Conservation (phyloP, 1,284 basidiomycete genomes). For the Sanguinoderma infundibulare region DNA sequence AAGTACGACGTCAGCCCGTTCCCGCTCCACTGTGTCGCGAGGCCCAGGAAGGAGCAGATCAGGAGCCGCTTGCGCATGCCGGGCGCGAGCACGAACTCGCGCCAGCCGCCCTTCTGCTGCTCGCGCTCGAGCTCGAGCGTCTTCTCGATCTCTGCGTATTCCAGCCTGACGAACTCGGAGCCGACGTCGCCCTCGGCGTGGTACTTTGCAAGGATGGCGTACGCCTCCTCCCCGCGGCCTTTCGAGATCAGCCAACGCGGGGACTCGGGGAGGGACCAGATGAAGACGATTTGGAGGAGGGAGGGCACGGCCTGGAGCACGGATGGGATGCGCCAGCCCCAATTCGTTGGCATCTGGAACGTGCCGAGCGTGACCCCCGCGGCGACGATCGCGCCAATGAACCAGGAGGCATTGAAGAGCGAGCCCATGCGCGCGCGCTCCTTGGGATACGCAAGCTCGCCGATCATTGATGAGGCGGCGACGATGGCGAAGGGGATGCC, state of each 20-base stretch:
- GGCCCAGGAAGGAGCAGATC: slow-evolving; percentile 58
- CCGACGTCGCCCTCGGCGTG: slow-evolving; percentile 55
- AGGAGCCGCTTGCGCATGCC: slow-evolving; percentile 59
- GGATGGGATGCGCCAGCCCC: slow-evolving; percentile 66
- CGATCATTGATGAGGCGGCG: slow-evolving; percentile 55
- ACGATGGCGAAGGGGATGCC: slow-evolving; percentile 56
- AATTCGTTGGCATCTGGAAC: slow-evolving; percentile 52
- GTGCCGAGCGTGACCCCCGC: slow-evolving; percentile 55
- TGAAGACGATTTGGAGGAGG: slow-evolving; percentile 52
- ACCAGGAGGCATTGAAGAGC: slow-evolving; percentile 59
- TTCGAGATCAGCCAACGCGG: slow-evolving; percentile 62
- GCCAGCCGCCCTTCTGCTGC: slow-evolving; percentile 47
- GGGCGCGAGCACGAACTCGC: slow-evolving; percentile 47
- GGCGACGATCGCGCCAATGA: slow-evolving; percentile 42
- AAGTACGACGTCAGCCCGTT: slow-evolving; percentile 81
- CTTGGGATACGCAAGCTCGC: slow-evolving; percentile 56
- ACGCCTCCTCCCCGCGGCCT: slow-evolving; percentile 51
- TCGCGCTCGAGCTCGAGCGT: slow-evolving; percentile 52
- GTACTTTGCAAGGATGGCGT: slow-evolving; percentile 52
- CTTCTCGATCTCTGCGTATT: slow-evolving; percentile 58
- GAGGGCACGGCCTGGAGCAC: slow-evolving; percentile 63
- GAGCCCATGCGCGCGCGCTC: slow-evolving; percentile 56
- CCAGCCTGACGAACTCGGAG: slow-evolving; percentile 56
- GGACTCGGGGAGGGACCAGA: slow-evolving; percentile 62
- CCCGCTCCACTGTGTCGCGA: slow-evolving; percentile 68